These are phyloP conservation scores for Plectranthus barbatus DNA, from an alignment of 257 asterid genomes.

Conservation along the genomic window DNA sequence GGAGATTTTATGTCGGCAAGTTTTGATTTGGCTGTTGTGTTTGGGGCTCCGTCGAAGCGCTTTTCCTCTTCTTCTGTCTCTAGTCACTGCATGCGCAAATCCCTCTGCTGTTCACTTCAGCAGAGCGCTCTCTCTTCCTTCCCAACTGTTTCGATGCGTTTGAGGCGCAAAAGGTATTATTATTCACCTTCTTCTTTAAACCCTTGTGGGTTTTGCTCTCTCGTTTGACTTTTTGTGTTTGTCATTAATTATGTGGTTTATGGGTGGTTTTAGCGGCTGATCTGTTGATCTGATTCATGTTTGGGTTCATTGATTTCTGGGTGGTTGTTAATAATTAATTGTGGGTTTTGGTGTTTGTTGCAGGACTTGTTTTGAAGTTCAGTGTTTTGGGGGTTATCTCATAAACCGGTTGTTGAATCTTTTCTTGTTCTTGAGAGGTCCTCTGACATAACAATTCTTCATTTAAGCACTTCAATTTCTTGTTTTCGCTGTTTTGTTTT, in stretches of 20 bases:
- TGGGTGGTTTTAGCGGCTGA: conserved; percentile 19
- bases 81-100: conserved; percentile 34
- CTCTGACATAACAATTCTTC: conserved; percentile 26
- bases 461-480: not conserved
- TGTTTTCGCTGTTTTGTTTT: conserved; percentile 8
- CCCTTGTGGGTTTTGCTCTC: conserved; percentile 18
- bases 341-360: conserved; percentile 9
- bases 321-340: not conserved
- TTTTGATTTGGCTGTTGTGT: conserved; percentile 44
- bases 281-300: conserved; percentile 40
- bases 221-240: not conserved
- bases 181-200: conserved; percentile 6
- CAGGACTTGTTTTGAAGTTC: conserved; percentile 97
- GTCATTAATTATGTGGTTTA: not conserved
- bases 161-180: conserved; percentile 84
- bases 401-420: conserved; percentile 57
- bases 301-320: not conserved
- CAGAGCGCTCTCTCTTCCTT: conserved; percentile 37
- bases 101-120: conserved; percentile 60
- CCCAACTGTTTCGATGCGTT: conserved; percentile 91
- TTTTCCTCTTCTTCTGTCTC: conserved; percentile 17
- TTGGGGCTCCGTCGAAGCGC: conserved; percentile 58
- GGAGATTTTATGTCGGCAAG: conserved; percentile 84
- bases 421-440: conserved; percentile 70
- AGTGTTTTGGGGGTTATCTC: conserved; percentile 91